Base-by-base conservation (phyloP, 345 rosid species). In the Luvunga scandens region DNA sequence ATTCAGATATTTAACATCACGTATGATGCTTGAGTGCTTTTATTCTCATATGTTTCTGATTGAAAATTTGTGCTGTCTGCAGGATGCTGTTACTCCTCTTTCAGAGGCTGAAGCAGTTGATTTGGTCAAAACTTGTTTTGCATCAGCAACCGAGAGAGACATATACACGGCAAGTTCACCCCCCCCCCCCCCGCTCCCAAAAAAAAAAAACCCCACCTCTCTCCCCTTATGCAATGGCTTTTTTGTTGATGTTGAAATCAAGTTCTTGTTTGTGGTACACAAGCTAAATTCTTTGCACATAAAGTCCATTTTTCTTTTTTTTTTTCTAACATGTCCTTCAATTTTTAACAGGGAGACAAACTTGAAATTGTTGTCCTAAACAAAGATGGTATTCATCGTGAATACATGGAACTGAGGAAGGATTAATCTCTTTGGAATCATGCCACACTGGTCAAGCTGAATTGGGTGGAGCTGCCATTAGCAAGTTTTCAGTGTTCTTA, bases 61-160 rank as follows among this genome's bases (percentile, higher is more conserved):
- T 22, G 12, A 75, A 63, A 64, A 24, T 22, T 36, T 50, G 55
- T 78, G 66, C 36, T 14, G 34, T 68, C 31, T 84, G 66, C 85
- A 97, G 99, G 99, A 97, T 83, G 88, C 99, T 21, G 94, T 89
- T 69, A 97, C 98, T 42, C 99, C 99, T 33, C 95, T 97, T 72
- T 81, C 91, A 8, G 98, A 93, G 79, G 57, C 84, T 59, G 99
- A 97, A 86, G 99, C 98, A 18, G 77, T 94, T 74, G 98, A 95
- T 80, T 85, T 95, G 84, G 97, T 95, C 38, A 93, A 92, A 89
- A 94, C 94, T 68, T 90, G 86, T 74, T 97, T 94, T 83, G 97
- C 92, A 45, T 93, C 99, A 67, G 99, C 99, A 80, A 89, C 98
- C 3, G 98, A 97, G 90, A 93, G 98, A 69, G 99, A 97, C 83